Base-by-base conservation (phyloP, 768 basidiomycete species). In the Cystobasidium tubakii region DNA sequence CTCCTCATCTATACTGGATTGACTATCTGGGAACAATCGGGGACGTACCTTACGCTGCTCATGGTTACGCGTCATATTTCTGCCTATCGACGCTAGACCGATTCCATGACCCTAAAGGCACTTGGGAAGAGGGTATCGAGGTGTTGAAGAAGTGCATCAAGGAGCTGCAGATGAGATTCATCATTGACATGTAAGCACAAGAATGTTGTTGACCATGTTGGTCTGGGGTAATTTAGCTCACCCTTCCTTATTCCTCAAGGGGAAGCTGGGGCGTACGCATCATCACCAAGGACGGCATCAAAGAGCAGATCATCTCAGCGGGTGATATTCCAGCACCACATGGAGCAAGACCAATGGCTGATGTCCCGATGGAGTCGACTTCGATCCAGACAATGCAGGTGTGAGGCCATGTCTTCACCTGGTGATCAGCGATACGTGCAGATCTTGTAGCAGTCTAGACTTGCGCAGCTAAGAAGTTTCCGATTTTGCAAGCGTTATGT, bases 11-110 rank as follows among this genome's bases (percentile, higher is more conserved):
- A 15, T 96, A 94, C 84, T 98, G 94, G 93, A 85, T 97, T 74
- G 96, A 99, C 83, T 92, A 95, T 81, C 85, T 96, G 36, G 96
- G 96, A 29, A 95, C 96, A 4, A 85, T 90, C 79, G 86, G 88
- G 1, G 86, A 88, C 70, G 89, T 96, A 15, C 93, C 93, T 0
- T 99, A 93, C 80, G 93, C 88, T 19, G 93, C 92, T 0, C 95
- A 98, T 79, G 96, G 96, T 1, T 93, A 97, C 80, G 96, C 92
- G 54, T 86, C 88, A 71, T 96, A 93, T 83, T 96, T 98, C 81
- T 89, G 88, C 12, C 82, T 97, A 77, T 88, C 89, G 86, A 89
- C 95, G 80, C 85, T 98, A 69, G 96, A 99, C 80, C 85, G 90
- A 77, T 98, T 96, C 81, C 94, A 97, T 81, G 86, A 92, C 81